These are phyloP conservation scores for Starmerella khaoyaiensis DNA, from an alignment of 805 yeast species.

Conservation along the genomic window DNA sequence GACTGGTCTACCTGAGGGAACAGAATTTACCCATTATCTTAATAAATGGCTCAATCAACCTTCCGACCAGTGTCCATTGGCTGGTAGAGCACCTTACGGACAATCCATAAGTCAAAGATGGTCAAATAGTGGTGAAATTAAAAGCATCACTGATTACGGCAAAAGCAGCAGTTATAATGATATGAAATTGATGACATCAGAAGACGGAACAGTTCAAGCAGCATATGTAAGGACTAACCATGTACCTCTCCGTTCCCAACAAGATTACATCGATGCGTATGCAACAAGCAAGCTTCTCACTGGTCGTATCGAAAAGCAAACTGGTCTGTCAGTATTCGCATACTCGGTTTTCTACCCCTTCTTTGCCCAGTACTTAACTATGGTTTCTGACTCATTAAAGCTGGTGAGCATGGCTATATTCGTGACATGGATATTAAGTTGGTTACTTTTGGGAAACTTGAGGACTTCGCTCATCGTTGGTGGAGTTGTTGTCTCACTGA, in stretches of 20 bases:
- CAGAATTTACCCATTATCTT: constrained; percentile 59
- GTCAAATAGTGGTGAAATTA: constrained; percentile 38
- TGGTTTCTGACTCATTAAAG: constrained; percentile 40
- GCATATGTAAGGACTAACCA: constrained; percentile 60
- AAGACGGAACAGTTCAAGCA: constrained; percentile 11
- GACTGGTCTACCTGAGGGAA: constrained; percentile 66
- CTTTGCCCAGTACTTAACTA: constrained; percentile 73
- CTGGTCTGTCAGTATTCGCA: constrained; percentile 57
- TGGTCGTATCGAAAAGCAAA: constrained; percentile 32
- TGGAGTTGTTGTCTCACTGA: constrained; percentile 46
- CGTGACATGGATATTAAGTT: constrained; percentile 31
- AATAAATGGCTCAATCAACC: constrained; percentile 66
- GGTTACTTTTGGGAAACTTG: constrained; percentile 53
- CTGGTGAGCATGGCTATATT: constrained; percentile 34
- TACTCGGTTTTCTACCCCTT: constrained; percentile 88
- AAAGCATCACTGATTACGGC: too few species aligned
- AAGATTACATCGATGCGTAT: constrained; percentile 72
- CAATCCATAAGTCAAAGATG: constrained; percentile 33
- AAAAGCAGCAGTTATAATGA: too few species aligned
- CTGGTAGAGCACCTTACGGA: constrained; percentile 88
- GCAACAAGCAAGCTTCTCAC: constrained; percentile 57
- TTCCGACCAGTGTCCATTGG: constrained; percentile 86
- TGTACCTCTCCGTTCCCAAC: constrained; percentile 63
- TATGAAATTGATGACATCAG: not conserved
- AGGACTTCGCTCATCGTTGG: constrained; percentile 45